A percentile compares a stretch with the other conserved stretches of the same genome.
phyloP scores from a whole-genome alignment of 352 stramenopile species.

The Phytophthora ohioensis region DNA sequence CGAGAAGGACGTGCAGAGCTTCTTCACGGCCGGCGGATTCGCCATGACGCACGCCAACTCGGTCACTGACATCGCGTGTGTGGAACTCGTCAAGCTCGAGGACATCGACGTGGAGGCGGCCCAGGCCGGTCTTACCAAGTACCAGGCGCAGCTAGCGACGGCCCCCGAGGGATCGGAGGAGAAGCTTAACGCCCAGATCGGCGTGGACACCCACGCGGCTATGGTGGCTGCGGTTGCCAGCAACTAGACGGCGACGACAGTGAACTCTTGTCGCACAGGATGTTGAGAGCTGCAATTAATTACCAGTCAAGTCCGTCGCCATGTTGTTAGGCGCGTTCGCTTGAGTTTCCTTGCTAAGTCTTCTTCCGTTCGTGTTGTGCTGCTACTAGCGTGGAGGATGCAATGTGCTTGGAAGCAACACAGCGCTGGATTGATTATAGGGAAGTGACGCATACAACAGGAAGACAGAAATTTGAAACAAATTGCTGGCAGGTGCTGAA shows the following conservation, averaged over 20 bases:
- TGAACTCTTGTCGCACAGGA: neutral
- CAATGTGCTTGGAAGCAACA: neutral
- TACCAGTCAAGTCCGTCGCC: conserved; percentile 36
- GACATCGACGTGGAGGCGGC: conserved; percentile 95
- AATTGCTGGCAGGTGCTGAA: neutral
- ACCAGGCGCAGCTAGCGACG: conserved; percentile 86
- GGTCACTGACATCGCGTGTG: conserved; percentile 96
- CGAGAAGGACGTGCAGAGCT: conserved; percentile 94
- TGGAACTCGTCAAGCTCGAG: conserved; percentile 97
- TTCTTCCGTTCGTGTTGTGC: conserved; percentile 2
- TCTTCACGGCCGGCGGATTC: conserved; percentile 98
- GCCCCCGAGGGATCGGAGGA: conserved; percentile 89
- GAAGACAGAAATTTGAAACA: conserved; percentile 23
- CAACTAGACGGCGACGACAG: conserved; percentile 49
- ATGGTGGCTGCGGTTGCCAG: conserved; percentile 91
- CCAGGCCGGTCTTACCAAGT: conserved; percentile 91
- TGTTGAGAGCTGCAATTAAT: conserved; percentile 38
- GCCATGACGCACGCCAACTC: conserved; percentile 97
- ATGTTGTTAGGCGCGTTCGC: conserved; percentile 32
- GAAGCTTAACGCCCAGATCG: conserved; percentile 96
- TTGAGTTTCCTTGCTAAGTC: conserved; percentile 21
- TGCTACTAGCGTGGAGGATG: neutral
- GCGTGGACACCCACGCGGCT: conserved; percentile 94
- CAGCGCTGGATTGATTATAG: neutral
- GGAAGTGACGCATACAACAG: conserved; percentile 3